phyloP scores from a whole-genome alignment of 73 alveolate species.

The Urostyla sp. region DNA sequence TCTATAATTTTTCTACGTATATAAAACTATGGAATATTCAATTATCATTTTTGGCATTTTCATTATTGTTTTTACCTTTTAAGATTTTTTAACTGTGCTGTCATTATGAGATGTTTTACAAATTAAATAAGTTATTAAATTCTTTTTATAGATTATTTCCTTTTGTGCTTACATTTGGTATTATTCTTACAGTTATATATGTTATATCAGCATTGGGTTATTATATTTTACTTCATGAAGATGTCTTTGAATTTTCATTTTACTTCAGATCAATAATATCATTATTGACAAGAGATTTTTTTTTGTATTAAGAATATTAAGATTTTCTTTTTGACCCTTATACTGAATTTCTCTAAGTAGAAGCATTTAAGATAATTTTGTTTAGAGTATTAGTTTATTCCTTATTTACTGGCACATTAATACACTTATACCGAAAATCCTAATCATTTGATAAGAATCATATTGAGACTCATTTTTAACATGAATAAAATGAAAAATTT shows the following conservation, averaged over 20 bases:
- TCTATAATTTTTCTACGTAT: slow-evolving; percentile 3
- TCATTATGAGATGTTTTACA: neutral
- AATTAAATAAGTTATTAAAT: neutral
- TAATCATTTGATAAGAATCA: no score
- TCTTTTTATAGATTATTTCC: slow-evolving; percentile 39
- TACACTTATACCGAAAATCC: no score
- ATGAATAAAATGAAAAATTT: no score
- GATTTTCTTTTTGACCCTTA: neutral
- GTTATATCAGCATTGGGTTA: slow-evolving; percentile 25
- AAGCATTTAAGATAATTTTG: no score
- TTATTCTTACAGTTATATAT: neutral
- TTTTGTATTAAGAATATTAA: neutral
- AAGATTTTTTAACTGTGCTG: slow-evolving; percentile 4
- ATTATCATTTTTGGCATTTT: slow-evolving; percentile 3
- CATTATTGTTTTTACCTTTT: slow-evolving; percentile 11
- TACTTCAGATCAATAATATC: neutral
- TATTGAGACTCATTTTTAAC: no score
- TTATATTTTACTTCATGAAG: neutral
- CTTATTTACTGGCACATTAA: no score
- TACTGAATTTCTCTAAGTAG: no score
- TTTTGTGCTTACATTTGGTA: neutral
- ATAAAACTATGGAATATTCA: slow-evolving; percentile 11
- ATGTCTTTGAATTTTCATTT: neutral
- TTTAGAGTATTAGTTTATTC: no score
- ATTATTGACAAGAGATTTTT: neutral